Evolutionary conservation across 1,139 yeast species (phyloP).

Genomic region (Zygosaccharomyces pseudobailii): DNA sequence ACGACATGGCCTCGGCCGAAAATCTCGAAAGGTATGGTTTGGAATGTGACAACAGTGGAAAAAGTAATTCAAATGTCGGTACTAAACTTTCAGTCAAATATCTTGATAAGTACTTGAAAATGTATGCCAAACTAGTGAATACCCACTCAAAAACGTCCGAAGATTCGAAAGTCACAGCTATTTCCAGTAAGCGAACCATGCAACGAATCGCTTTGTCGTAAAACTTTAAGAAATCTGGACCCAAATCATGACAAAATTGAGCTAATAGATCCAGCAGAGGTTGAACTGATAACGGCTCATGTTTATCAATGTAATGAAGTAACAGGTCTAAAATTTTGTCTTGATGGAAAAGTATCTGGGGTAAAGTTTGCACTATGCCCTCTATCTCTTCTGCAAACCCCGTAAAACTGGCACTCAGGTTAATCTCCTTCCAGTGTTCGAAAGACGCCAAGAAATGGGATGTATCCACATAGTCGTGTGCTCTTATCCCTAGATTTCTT

Average conservation of each 20-base stretch:
- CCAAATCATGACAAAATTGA: constrained; percentile 88
- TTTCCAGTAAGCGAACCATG: constrained; percentile 46
- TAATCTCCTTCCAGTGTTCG: constrained; percentile 85
- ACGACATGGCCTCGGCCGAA: constrained; percentile 87
- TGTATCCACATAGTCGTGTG: constrained; percentile 64
- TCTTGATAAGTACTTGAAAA: constrained; percentile 79
- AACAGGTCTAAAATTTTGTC: constrained; percentile 53
- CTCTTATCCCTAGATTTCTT: constrained; percentile 55
- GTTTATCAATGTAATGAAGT: constrained; percentile 44
- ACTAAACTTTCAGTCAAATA: constrained; percentile 55
- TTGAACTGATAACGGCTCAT: constrained; percentile 70
- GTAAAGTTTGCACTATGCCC: constrained; percentile 59
- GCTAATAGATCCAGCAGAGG: constrained; percentile 77
- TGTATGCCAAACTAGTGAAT: constrained; percentile 79
- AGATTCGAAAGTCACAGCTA: constrained; percentile 50
- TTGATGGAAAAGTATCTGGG: constrained; percentile 76
- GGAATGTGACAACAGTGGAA: constrained; percentile 59
- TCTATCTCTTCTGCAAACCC: constrained; percentile 57
- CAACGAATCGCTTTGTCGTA: constrained; percentile 51
- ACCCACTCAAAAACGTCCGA: constrained; percentile 64
- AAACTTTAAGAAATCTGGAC: constrained; percentile 79
- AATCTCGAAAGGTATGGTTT: constrained; percentile 69
- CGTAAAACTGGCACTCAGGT: constrained; percentile 68
- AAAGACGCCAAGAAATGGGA: constrained; percentile 78
- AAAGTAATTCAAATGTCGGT: constrained; percentile 61